Conservation (phyloP, 176 grass and related monocot genomes). For the Phyllostachys edulis region DNA sequence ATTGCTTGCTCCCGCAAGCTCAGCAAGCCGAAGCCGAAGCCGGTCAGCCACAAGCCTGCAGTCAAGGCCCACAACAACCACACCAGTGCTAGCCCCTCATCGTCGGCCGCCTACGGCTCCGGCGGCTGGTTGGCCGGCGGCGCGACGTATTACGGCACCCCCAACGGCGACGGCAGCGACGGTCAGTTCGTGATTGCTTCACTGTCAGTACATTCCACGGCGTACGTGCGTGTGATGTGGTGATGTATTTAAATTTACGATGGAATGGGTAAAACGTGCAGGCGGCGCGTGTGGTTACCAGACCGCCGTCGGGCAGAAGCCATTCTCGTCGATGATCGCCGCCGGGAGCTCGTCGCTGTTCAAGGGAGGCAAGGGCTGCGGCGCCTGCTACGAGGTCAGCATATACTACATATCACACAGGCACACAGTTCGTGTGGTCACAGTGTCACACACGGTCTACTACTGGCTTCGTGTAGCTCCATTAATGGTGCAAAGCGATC, state of each 20-base stretch:
- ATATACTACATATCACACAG: neutral
- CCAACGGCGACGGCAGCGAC: conserved; percentile 74
- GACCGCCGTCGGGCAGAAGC: conserved; percentile 48
- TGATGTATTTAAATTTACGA: neutral
- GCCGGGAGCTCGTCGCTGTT: conserved; percentile 67
- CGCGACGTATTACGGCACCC: conserved; percentile 78
- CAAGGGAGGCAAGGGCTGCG: conserved; percentile 74
- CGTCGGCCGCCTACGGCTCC: conserved; percentile 21
- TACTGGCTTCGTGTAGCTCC: neutral
- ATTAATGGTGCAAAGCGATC: conserved; percentile 31
- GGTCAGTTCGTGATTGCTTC: conserved; percentile 36
- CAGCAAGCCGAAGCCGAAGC: conserved; percentile 5
- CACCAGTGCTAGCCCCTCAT: conserved; percentile 20
- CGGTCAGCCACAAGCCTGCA: neutral
- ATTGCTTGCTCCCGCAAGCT: conserved; percentile 48
- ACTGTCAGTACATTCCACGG: neutral
- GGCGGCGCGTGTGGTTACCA: conserved; percentile 90
- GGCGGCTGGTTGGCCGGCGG: conserved; percentile 55
- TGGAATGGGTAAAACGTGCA: conserved; percentile 13
- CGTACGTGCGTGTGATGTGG: neutral
- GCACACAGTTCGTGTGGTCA: conserved; percentile 27
- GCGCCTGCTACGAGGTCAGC: conserved; percentile 81
- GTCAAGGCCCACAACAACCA: conserved; percentile 17
- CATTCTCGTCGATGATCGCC: conserved; percentile 71
- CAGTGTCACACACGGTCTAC: neutral